Conservation (phyloP, 257 asterid species). For the Nyctanthes arbortristis region DNA sequence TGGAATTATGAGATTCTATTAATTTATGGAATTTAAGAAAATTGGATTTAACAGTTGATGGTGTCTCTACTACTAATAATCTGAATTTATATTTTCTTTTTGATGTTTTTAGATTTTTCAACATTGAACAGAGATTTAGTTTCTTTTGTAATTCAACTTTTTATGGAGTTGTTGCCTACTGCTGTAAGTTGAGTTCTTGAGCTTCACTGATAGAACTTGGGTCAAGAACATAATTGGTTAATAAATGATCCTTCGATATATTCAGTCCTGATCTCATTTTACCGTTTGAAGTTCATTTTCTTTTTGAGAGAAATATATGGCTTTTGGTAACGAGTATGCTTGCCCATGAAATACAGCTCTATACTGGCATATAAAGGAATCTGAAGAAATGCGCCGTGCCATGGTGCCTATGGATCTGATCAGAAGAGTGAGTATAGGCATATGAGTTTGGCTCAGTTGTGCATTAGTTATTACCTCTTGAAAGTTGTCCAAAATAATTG, state of each 20-base stretch:
- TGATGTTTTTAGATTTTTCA: too few species aligned
- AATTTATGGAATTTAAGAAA: background rate
- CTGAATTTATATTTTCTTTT: too few species aligned
- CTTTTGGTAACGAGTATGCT: constrained; percentile 5
- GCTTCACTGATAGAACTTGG: background rate
- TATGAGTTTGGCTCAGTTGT: background rate
- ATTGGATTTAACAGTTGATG: background rate
- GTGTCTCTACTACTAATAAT: too few species aligned
- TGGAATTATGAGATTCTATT: background rate
- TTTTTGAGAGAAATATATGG: constrained; percentile 4
- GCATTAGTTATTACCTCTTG: background rate
- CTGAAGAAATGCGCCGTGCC: constrained; percentile 71
- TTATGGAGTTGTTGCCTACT: background rate
- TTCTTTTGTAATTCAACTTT: background rate
- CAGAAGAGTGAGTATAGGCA: constrained; percentile 57
- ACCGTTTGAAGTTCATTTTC: background rate
- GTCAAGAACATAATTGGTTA: background rate
- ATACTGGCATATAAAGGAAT: constrained; percentile 58
- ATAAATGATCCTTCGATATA: background rate
- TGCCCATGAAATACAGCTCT: constrained; percentile 48
- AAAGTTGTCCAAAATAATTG: constrained; percentile 1
- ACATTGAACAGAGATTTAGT: too few species aligned
- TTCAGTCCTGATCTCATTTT: background rate
- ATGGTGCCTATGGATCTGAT: constrained; percentile 85
- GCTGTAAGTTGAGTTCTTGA: background rate